phyloP scores from a whole-genome alignment of 1,284 basidiomycete species.

The Leccinum fallax region DNA sequence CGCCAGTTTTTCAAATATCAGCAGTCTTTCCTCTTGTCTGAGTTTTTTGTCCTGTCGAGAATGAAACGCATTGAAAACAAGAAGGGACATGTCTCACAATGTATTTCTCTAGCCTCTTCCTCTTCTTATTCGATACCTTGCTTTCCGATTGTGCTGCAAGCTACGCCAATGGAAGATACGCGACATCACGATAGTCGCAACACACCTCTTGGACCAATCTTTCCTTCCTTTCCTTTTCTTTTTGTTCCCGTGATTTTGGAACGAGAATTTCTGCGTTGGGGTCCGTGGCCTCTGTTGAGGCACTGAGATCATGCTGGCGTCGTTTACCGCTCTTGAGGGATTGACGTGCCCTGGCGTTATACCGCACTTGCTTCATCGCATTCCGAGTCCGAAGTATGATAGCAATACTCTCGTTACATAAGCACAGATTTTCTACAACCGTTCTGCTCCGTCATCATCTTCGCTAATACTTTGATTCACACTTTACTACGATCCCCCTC shows the following conservation, averaged over 20 bases:
- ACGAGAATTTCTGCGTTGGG: slow-evolving; percentile 62
- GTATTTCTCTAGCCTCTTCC: slow-evolving; percentile 81
- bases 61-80: not conserved
- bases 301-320: slow-evolving; percentile 20
- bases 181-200: slow-evolving; percentile 1
- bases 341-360: slow-evolving; percentile 66
- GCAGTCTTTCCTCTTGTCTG: slow-evolving; percentile 77
- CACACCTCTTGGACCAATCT: slow-evolving; percentile 65
- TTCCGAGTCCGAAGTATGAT: too few relatives aligned
- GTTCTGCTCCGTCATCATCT: too few relatives aligned
- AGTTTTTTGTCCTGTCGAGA: slow-evolving; percentile 75
- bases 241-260: slow-evolving; percentile 62
- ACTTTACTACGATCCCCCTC: too few relatives aligned
- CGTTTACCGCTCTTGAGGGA: slow-evolving; percentile 54
- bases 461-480: too few relatives aligned
- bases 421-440: too few relatives aligned
- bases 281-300: slow-evolving; percentile 37
- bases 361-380: slow-evolving; percentile 39
- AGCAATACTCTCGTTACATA: too few relatives aligned
- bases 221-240: slow-evolving; percentile 60
- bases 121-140: slow-evolving; percentile 79
- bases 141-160: slow-evolving; percentile 62
- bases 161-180: slow-evolving; percentile 32
- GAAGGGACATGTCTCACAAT: slow-evolving; percentile 53
- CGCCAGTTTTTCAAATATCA: slow-evolving; percentile 78